phyloP scores from a whole-genome alignment of 306 rosid genomes.

The Astragalus glycyphyllos region DNA sequence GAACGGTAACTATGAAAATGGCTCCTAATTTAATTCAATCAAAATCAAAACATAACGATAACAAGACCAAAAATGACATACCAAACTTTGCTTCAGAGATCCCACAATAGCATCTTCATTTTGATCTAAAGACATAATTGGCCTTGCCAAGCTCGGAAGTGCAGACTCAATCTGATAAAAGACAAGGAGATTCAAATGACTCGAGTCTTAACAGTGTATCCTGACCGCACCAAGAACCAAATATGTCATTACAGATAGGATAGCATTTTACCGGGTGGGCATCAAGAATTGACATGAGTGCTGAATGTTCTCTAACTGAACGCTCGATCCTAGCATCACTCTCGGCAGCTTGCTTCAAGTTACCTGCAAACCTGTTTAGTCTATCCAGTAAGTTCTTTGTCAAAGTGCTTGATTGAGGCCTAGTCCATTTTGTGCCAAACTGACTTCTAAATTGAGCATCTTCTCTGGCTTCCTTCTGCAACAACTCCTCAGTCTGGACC shows the following conservation, averaged over 20 bases:
- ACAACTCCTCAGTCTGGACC: constrained; percentile 85
- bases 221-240: constrained; percentile 34
- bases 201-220: constrained; percentile 27
- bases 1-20: too few species aligned
- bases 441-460: constrained; percentile 93
- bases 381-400: constrained; percentile 97
- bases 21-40: constrained; percentile 27
- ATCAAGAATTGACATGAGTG: constrained; percentile 90
- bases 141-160: constrained; percentile 93
- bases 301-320: constrained; percentile 79
- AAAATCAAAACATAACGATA: constrained; percentile 29
- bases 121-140: constrained; percentile 97
- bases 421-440: constrained; percentile 94
- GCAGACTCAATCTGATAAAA: constrained; percentile 90
- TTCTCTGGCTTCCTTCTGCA: constrained; percentile 96
- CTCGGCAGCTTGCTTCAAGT: constrained; percentile 96
- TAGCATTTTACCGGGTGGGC: constrained; percentile 74
- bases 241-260: constrained; percentile 9
- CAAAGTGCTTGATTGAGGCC: constrained; percentile 95
- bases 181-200: constrained; percentile 37
- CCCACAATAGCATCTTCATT: constrained; percentile 96
- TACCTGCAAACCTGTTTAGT: constrained; percentile 87
- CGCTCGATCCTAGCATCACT: constrained; percentile 96
- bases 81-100: constrained; percentile 96
- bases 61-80: constrained; percentile 43